These are phyloP conservation scores for Boletus pseudopeckii DNA, from an alignment of 768 basidiomycete species.

Conservation along the genomic window DNA sequence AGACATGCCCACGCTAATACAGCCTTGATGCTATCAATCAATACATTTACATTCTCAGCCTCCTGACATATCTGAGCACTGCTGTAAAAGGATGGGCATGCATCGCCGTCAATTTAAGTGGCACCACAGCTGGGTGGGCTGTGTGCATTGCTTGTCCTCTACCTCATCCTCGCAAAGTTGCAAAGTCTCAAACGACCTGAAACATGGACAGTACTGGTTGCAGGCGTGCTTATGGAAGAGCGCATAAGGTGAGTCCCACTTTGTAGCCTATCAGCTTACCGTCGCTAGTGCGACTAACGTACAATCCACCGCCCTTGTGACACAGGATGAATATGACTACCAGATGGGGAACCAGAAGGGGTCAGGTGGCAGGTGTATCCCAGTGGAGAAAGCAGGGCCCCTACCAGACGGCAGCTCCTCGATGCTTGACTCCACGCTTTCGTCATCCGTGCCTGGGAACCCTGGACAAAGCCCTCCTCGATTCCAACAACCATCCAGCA, in stretches of 20 bases:
- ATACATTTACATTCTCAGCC: neutral
- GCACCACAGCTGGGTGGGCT: neutral
- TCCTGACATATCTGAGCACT: too few species aligned
- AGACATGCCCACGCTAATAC: neutral
- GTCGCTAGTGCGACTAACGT: neutral
- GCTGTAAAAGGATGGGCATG: neutral
- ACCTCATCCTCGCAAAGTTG: neutral
- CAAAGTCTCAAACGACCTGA: neutral
- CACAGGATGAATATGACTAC: constrained; percentile 31
- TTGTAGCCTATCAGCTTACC: neutral
- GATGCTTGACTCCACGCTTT: constrained; percentile 36
- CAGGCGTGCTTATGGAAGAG: constrained; percentile 59
- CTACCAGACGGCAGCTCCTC: constrained; percentile 50
- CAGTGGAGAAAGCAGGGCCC: constrained; percentile 58
- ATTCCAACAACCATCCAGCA: constrained; percentile 9
- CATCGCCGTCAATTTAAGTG: neutral
- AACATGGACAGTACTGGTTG: constrained; percentile 77
- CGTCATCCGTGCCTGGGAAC: constrained; percentile 27
- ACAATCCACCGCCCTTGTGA: constrained; percentile 16
- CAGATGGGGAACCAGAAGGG: constrained; percentile 34
- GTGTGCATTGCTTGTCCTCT: neutral
- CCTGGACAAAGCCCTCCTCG: constrained; percentile 36
- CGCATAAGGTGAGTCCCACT: constrained; percentile 43
- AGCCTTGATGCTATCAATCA: neutral
- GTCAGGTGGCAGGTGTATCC: constrained; percentile 47